Base-by-base conservation (phyloP, 1,284 basidiomycete genomes). In the Moniliophthora roreri region DNA sequence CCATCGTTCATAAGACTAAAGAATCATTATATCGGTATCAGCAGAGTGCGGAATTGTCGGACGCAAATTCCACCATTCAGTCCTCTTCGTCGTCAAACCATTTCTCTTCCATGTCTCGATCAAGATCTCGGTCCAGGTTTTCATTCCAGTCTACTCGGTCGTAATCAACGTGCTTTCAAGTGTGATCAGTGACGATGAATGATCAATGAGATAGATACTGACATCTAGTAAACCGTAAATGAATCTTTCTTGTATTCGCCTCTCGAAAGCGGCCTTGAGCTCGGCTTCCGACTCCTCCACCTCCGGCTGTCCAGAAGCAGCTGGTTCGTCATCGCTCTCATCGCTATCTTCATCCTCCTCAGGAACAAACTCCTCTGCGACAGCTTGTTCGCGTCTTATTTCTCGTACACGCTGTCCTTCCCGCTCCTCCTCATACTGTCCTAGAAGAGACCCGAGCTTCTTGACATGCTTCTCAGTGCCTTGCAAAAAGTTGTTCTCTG, bases 61-160 rank as follows among this genome's bases (percentile, higher is more conserved):
- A n/a, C n/a, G n/a, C n/a, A n/a, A n/a, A n/a, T n/a, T n/a, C n/a
- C n/a, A n/a, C n/a, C n/a, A n/a, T n/a, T n/a, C n/a, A n/a, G n/a
- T 32, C 28, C 28, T 85, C 84, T 56, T 86, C 84, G 13, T 85
- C 82, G 51, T 88, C 83, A 67, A 91, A 91, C 85, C 90, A 91
- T 28, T 75, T 70, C 40, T 90, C 88, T 66, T 91, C 82, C 8
- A 75, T 75, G 40, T 85, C 83, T 60, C 79, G 69, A 52, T 86
- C 84, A 54, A 79, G 73, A 18, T 82, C 80, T 16, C 59, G 66
- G 60, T 89, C 88, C 71, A 87, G 79, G 48, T 71, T 71, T 51
- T 92, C 89, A 62, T 84, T 80, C 87, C 88, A 92, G 63, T 92
- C 89, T 1, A 87, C 79, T 48, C 66, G 65, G 56, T 89, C 85